Percentiles rank a stretch among this genome's conserved stretches.
These are phyloP conservation scores for Plasmodium yoelii DNA, from an alignment of 169 alveolate species.

Conservation along the genomic window DNA sequence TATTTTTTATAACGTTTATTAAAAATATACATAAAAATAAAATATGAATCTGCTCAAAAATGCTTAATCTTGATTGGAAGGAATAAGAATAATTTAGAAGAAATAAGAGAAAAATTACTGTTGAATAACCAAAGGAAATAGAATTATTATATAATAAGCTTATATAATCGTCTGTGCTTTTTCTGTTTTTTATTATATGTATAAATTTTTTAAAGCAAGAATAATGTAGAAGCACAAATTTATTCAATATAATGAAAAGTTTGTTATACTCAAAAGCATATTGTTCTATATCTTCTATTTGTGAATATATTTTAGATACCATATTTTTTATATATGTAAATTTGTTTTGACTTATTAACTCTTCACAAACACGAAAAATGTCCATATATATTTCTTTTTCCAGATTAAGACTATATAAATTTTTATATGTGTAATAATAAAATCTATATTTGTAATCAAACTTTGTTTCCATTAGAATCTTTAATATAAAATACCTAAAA, in stretches of 20 bases:
- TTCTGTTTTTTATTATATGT: slow-evolving; percentile 32
- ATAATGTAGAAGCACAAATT: slow-evolving; percentile 41
- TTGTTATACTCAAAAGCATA: slow-evolving; percentile 32
- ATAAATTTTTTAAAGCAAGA: slow-evolving; percentile 38
- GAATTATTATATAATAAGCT: slow-evolving; percentile 28
- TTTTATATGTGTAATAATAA: slow-evolving; percentile 24
- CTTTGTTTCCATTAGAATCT: slow-evolving; percentile 25
- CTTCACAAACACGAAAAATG: slow-evolving; percentile 38
- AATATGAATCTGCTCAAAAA: slow-evolving; percentile 33
- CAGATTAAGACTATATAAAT: slow-evolving; percentile 1
- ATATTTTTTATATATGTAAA: slow-evolving; percentile 37
- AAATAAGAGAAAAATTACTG: slow-evolving; percentile 31
- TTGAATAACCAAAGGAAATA: slow-evolving; percentile 18
- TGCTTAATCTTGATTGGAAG: slow-evolving; percentile 24
- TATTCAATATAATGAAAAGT: background rate
- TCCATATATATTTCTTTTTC: slow-evolving; percentile 15
- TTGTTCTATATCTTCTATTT: background rate
- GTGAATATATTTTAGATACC: slow-evolving; percentile 14
- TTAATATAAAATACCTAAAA: slow-evolving; percentile 27
- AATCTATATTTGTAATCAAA: slow-evolving; percentile 44
- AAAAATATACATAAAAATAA: slow-evolving; percentile 22
- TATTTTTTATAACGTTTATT: slow-evolving; percentile 22
- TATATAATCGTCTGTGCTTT: slow-evolving; percentile 18
- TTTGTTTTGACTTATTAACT: slow-evolving; percentile 32
- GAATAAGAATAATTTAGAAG: slow-evolving; percentile 60